Evolutionary conservation across 148 eudicot genomes (phyloP).

Genomic region (Camellia sinensis): DNA sequence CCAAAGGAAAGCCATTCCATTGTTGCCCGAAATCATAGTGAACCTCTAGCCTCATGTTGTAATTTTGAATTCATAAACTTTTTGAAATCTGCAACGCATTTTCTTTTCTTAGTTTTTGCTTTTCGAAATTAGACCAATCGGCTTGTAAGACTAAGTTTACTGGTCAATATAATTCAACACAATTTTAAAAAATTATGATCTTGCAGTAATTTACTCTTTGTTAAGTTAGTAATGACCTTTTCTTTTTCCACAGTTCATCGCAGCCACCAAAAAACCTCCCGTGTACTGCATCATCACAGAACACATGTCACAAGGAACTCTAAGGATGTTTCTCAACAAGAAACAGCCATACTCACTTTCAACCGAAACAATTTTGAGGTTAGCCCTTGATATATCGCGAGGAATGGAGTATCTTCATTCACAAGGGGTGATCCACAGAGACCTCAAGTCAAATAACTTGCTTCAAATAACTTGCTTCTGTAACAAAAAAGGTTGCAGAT

Average conservation of each 20-base stretch:
- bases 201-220: neutral
- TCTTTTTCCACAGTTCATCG: constrained; percentile 69
- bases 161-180: too few species aligned
- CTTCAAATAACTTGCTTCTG: constrained; percentile 75
- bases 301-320: constrained; percentile 98
- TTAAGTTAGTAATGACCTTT: neutral
- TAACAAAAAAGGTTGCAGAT: constrained; percentile 96
- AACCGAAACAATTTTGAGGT: constrained; percentile 68
- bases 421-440: constrained; percentile 95
- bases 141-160: too few species aligned
- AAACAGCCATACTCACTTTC: constrained; percentile 96
- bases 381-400: constrained; percentile 93
- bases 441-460: constrained; percentile 84
- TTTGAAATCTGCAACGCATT: too few species aligned
- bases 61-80: too few species aligned
- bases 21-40: too few species aligned
- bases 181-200: neutral
- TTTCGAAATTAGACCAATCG: too few species aligned
- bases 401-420: constrained; percentile 98
- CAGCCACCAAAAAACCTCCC: constrained; percentile 96
- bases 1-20: too few species aligned
- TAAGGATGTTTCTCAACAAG: constrained; percentile 96
- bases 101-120: too few species aligned
- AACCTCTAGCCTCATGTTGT: too few species aligned
- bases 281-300: constrained; percentile 96